These are phyloP conservation scores for Sutorius eximius DNA, from an alignment of 1,284 basidiomycete species.

Conservation along the genomic window DNA sequence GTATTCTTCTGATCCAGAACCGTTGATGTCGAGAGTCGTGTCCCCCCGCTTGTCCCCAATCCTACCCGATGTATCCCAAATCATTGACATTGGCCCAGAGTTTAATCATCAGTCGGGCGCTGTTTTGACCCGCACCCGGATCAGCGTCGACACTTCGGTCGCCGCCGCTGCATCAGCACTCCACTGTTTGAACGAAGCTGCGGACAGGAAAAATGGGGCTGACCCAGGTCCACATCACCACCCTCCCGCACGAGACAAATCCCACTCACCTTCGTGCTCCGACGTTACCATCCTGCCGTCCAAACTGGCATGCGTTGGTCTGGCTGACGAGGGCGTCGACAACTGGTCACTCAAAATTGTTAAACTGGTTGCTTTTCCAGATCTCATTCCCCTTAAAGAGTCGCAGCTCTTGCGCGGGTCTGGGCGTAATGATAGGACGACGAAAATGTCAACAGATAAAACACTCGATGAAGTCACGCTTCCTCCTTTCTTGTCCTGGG, in stretches of 20 bases:
- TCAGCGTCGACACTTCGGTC: slow-evolving; percentile 37
- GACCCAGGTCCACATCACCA: slow-evolving; percentile 8
- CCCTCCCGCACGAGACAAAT: slow-evolving; percentile 35
- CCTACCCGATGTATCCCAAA: slow-evolving; percentile 39
- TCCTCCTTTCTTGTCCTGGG: slow-evolving; percentile 25
- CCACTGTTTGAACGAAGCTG: slow-evolving; percentile 12
- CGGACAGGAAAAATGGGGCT: slow-evolving; percentile 6
- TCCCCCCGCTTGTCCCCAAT: slow-evolving; percentile 40
- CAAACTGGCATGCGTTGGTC: slow-evolving; percentile 57
- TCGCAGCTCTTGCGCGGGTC: slow-evolving; percentile 8
- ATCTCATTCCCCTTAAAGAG: slow-evolving; percentile 49
- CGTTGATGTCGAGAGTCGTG: slow-evolving; percentile 38
- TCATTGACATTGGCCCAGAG: slow-evolving; percentile 38
- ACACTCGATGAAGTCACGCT: slow-evolving; percentile 14
- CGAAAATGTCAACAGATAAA: slow-evolving; percentile 10
- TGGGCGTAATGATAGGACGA: slow-evolving; percentile 1
- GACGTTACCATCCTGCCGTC: slow-evolving; percentile 52
- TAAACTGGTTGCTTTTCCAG: slow-evolving; percentile 72
- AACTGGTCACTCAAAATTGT: slow-evolving; percentile 72
- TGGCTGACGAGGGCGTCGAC: slow-evolving; percentile 63
- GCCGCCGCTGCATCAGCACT: slow-evolving; percentile 33
- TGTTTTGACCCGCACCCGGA: slow-evolving; percentile 47
- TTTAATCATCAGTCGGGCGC: slow-evolving; percentile 40
- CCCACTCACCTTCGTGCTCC: slow-evolving; percentile 45
- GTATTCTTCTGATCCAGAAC: slow-evolving; percentile 56